Percentiles rank a stretch among this genome's conserved stretches.
phyloP scores from a whole-genome alignment of 2,329 filamentous ascomycete species.

The Phaeosphaeriaceae sp. region DNA sequence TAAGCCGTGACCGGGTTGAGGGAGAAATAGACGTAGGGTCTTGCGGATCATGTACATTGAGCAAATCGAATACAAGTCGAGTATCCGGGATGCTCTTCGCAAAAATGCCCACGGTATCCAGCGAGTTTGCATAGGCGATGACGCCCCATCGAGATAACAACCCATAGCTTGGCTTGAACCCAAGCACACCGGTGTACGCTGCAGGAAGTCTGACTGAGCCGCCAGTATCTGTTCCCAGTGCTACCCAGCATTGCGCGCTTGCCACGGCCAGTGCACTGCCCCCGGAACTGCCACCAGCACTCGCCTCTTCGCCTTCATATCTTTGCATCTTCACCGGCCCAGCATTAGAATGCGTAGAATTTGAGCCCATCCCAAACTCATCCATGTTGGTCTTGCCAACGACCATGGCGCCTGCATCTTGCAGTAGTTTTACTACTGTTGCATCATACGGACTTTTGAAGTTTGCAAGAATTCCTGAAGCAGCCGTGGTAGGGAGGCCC shows the following conservation, averaged over 20 bases:
- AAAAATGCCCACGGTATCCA: conserved; percentile 87
- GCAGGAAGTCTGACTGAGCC: conserved; percentile 87
- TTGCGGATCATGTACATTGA: conserved; percentile 67
- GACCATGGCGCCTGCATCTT: conserved; percentile 66
- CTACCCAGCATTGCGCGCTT: conserved; percentile 66
- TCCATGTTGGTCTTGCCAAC: conserved; percentile 91
- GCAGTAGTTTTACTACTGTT: conserved; percentile 75
- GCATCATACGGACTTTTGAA: conserved; percentile 82
- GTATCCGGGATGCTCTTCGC: conserved; percentile 61
- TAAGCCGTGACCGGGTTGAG: conserved; percentile 59
- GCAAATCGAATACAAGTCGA: conserved; percentile 52
- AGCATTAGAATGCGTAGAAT: conserved; percentile 72
- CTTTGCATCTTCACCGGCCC: conserved; percentile 62
- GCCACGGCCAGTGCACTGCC: conserved; percentile 88
- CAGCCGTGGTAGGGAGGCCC: conserved; percentile 73
- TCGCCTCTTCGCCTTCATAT: conserved; percentile 53
- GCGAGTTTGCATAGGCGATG: conserved; percentile 87
- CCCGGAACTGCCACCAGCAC: conserved; percentile 72
- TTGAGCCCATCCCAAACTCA: conserved; percentile 94
- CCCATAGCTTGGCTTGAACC: conserved; percentile 92
- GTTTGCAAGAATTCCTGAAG: conserved; percentile 71
- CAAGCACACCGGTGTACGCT: conserved; percentile 81
- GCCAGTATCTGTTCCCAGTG: conserved; percentile 91
- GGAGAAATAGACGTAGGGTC: conserved; percentile 76
- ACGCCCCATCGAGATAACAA: conserved; percentile 85